Evolutionary conservation across 176 grass and related monocot species (phyloP), one percentile per base, ranked within the genome.

Genomic region (Oropetium thomaeum): DNA sequence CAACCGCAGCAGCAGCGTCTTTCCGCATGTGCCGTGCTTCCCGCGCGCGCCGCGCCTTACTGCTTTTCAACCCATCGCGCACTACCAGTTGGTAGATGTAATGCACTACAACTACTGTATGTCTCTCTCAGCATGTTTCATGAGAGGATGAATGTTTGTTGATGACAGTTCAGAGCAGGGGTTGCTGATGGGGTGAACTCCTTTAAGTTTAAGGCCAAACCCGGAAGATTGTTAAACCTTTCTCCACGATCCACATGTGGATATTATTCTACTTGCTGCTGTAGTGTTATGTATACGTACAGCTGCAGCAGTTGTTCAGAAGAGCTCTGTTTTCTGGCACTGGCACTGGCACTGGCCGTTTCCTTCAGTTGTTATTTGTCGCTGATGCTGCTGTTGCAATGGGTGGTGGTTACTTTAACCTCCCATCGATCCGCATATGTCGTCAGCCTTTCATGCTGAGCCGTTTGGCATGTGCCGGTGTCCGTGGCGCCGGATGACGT

Each of bases 1-100:
- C 74, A 78, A 31, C 61, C 51, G 72, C 76, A 65, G 43, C 70
- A n/a, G n/a, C n/a, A n/a, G n/a, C n/a, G 75, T 65, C 62, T 64
- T 17, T 43, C 1, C 62, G 64, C 81, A 84, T 80, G 86, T 88
- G 86, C 30, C 64, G 34, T 88, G 81, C 76, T 25, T 63, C 81
- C 55, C 8, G 25, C n/a, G n/a, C n/a, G n/a, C n/a, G n/a, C 17
- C 14, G 4, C 31, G 19, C 62, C 47, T 54, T 39, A 28, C 40
- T 49, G 47, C 59, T 32, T 73, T 25, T n/a, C n/a, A 10, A 54
- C 48, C 67, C 40, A 78, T 78, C 59, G 51, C 67, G 15, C 11
- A 40, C 51, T n/a, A 54, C n/a, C n/a, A n/a, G n/a, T n/a, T n/a
- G n/a, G n/a, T n/a, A n/a, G n/a, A n/a, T n/a, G n/a, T 54, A 22